These are phyloP conservation scores for Tetrahymena borealis DNA, from an alignment of 73 alveolate species.

Conservation along the genomic window DNA sequence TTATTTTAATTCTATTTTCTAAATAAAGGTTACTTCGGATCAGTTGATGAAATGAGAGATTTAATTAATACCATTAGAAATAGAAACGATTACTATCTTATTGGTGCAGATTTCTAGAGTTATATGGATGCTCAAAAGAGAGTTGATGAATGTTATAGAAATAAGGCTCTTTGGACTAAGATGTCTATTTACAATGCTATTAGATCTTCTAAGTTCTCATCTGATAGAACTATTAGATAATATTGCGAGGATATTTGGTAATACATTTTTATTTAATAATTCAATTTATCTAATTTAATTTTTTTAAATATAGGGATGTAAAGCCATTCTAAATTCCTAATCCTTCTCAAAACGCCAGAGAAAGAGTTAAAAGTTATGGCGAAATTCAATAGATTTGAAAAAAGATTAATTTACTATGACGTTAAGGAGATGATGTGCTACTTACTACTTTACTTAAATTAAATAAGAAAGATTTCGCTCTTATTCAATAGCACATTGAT, in stretches of 20 bases:
- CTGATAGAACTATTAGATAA: constrained; percentile 56
- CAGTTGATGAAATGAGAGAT: constrained; percentile 20
- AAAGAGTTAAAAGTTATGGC: constrained; percentile 23
- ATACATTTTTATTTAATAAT: not conserved
- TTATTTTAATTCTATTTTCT: not conserved
- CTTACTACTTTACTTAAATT: too few relatives aligned
- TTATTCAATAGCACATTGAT: too few relatives aligned
- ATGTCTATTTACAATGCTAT: constrained; percentile 53
- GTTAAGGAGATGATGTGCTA: too few relatives aligned
- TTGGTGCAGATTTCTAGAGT: constrained; percentile 67
- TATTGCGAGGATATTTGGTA: constrained; percentile 65
- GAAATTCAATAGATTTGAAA: not conserved
- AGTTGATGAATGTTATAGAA: constrained; percentile 49
- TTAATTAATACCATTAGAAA: constrained; percentile 16
- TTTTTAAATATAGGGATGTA: not conserved
- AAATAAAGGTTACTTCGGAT: constrained; percentile 4
- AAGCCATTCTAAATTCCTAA: constrained; percentile 30
- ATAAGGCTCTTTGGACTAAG: constrained; percentile 45
- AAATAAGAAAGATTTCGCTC: too few relatives aligned
- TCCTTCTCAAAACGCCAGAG: constrained; percentile 29
- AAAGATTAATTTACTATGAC: too few relatives aligned
- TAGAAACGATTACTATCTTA: constrained; percentile 55
- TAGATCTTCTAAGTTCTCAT: constrained; percentile 43
- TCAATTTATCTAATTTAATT: not conserved
- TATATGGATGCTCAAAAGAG: constrained; percentile 63